Conservation (phyloP, 2,329 filamentous ascomycete species). For the Fusarium pseudonygamai region DNA sequence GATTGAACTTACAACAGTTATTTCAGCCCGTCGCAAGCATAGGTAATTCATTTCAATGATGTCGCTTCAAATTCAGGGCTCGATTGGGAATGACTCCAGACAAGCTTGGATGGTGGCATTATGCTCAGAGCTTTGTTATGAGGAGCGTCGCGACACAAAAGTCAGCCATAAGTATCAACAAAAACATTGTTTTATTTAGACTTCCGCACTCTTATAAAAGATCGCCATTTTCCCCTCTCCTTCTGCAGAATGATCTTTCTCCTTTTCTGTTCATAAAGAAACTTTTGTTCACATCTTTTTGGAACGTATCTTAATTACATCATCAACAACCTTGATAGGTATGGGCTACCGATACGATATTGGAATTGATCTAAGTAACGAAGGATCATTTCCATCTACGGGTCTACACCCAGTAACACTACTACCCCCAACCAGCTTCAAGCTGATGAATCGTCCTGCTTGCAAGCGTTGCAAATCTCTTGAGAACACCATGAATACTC, state of each 20-base stretch:
- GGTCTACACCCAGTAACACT: rapidly evolving
- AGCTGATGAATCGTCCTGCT: neutral
- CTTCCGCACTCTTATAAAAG: neutral
- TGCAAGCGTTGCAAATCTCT: neutral
- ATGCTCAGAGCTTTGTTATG: neutral
- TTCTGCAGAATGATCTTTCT: neutral
- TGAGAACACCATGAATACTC: neutral
- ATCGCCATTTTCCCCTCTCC: neutral
- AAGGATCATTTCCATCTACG: neutral
- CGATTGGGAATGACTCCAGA: too few relatives aligned
- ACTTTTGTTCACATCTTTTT: neutral
- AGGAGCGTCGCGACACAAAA: neutral
- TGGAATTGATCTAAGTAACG: neutral
- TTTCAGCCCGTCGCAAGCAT: rapidly evolving
- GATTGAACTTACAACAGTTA: rapidly evolving
- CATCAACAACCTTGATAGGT: too few relatives aligned
- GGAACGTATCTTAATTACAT: too few relatives aligned
- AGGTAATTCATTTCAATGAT: too few relatives aligned
- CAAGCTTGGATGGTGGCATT: neutral
- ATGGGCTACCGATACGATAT: too few relatives aligned
- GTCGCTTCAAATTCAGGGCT: neutral
- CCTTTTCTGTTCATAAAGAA: neutral
- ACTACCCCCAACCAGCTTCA: neutral
- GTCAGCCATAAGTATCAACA: too few relatives aligned
- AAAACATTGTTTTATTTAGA: neutral